Evolutionary conservation across 352 stramenopile genomes (phyloP), one percentile per base, ranked within the genome.

Genomic region (Blastocystis sp.): DNA sequence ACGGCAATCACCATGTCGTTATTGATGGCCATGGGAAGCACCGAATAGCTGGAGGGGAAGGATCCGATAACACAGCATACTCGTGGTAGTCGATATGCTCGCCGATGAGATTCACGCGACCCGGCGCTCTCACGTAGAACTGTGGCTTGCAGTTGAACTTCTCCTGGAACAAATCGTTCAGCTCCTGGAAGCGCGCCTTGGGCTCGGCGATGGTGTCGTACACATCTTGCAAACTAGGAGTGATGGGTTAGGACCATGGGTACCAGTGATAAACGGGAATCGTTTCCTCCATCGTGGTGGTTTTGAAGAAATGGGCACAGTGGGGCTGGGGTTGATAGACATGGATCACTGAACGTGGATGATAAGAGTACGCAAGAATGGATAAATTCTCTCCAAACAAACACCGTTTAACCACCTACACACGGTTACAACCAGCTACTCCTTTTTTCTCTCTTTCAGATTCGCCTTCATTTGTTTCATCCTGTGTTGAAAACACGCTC

Each of bases 61-160:
- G 16, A 27, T 32, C 7, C 21, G 27, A 9, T 32, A 27, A 57
- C n/a, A 44, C 4, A 16, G 21, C 24, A 14, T 90, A 90, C 57
- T 49, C 21, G 87, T 94, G 90, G 86, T 95, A 95, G 88, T 94
- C 91, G 49, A 95, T 88, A 87, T 94, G 91, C 88, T 94, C 92
- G 1, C 92, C 92, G 40, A 95, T 93, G 64, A 95, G 88, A 76
- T 94, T 95, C 46, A 94, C 91, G 40, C 92, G 90, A 0, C 92
- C 92, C 29, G 92, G 92, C 32, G 91, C 91, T 14, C 89, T 87
- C 34, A 90, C 87, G 8, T 91, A 87, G 32, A 87, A 90, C 0
- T 72, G 46, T 8, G 90, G 87, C 8, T 46, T 32, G 0, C n/a
- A 40, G 2, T 84, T 71, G 36, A 90, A 92, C 29, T 69, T 57